Base-by-base conservation (phyloP, 768 basidiomycete species). In the Hericium coralloides region DNA sequence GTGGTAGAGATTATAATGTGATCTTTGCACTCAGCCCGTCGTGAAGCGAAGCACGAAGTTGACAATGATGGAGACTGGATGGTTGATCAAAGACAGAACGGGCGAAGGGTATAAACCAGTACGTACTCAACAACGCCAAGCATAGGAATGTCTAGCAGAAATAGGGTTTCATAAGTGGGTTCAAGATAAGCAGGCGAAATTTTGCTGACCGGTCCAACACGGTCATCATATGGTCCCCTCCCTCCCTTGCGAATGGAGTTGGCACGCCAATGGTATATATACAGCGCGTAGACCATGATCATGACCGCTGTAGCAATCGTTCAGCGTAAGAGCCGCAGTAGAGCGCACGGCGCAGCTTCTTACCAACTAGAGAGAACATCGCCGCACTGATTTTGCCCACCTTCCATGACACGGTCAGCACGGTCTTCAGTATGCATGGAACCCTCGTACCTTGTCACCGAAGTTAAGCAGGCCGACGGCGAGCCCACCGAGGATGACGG, bases 391-490 rank as follows among this genome's bases (percentile, higher is more conserved):
- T 95, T 74, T 87, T 94, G 48, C 95, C 93, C 58, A 98, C 85
- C 92, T 92, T 61, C 17, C 18, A 52, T 1, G 22, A 22, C 15
- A 41, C 48, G 5, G 12, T 61, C 22, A 61, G 55, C 45, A 49
- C n/a, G 41, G 38, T 36, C n/a, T 23, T 12, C 36, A 26, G 22
- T 12, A 48, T 2, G 26, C 18, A 15, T 14, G 8, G 48, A 49
- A 38, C 9, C 18, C 22, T 66, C 76, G 58, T 58, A 87, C 93
- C 74, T 91, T 91, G 71, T 98, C 97, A 59, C 97, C 97, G 76
- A 99, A 99, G 72, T 99, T 99, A 65, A 99, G 77, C 57, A 99
- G 73, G 12, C 97, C 97, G 14, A 98, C 94, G 1, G 94, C 90
- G 49, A 99, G 80, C 57, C 97, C 97, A 26, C 95, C 95, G 8